Base-by-base conservation (phyloP, 1,284 basidiomycete genomes). In the Ganoderma lingzhi region DNA sequence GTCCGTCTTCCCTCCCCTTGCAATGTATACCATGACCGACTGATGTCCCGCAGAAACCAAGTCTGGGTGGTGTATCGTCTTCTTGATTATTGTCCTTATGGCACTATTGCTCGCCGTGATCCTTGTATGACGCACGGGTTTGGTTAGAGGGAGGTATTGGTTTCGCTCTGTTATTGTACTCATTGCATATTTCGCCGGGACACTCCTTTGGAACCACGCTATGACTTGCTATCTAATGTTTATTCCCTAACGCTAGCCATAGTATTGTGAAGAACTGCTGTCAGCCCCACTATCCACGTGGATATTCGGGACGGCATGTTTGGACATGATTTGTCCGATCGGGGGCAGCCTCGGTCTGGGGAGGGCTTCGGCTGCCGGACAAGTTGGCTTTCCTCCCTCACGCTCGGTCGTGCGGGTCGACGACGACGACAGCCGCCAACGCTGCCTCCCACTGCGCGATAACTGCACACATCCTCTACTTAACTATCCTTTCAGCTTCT, bases 21-120 rank as follows among this genome's bases (percentile, higher is more conserved):
- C 48, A 4, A 23, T 37, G 6, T 60, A 48, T 56, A 28, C 10
- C 37, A 60, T 59, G 12, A 19, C 59, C 69, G 6, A 71, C 53
- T 70, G 6, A 71, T 51, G 39, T 37, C 48, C n/a, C 48, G 14
- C 76, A 93, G 91, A 90, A 74, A 90, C 88, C n/a, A 89, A 88
- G 73, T 91, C 90, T 19, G 88, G 89, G 19, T 93, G 89, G 90
- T 90, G 89, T 75, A 89, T 93, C 61, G 78, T 86, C 44, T 84
- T 91, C 62, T 82, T 90, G 12, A 87, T 89, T 60, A 82, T 89
- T 51, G 80, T 91, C 51, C 81, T 91, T 30, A 81, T 87, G 79
- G 81, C 84, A 15, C 79, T 90, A 19, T 79, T 90, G 23, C 80
- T 89, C 28, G 87, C 85, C 28, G 87, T 90, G 42, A 88, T 90